Percentiles rank a stretch among this genome's conserved stretches.
Conservation (phyloP, 208 protist genomes). For the Trypanosoma cruzi region DNA sequence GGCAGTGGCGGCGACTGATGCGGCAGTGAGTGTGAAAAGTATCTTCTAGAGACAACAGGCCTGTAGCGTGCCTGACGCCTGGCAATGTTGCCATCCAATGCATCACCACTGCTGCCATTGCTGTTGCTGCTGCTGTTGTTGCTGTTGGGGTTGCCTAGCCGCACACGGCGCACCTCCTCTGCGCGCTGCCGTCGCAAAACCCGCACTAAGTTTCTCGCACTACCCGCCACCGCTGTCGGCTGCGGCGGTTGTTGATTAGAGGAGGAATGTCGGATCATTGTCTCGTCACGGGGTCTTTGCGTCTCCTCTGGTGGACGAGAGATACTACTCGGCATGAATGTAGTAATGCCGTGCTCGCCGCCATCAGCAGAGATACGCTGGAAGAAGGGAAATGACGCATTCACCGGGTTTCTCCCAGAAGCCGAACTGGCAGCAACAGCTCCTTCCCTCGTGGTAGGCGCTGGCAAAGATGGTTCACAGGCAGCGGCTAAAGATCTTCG, state of each 20-base stretch:
- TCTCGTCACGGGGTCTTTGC: not conserved
- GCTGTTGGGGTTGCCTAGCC: not conserved
- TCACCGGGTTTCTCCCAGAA: not conserved
- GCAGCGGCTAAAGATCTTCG: not conserved
- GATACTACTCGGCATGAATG: not conserved
- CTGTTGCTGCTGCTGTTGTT: too few species aligned
- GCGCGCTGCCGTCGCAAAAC: slow-evolving; percentile 10
- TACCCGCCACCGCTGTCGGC: slow-evolving; percentile 3
- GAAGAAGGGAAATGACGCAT: not conserved
- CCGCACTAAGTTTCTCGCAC: slow-evolving; percentile 16
- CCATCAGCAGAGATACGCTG: not conserved
- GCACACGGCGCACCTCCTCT: not conserved
- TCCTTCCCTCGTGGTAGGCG: not conserved
- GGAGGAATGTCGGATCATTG: not conserved
- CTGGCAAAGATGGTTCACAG: not conserved
- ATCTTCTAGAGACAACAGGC: not conserved
- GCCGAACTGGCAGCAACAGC: not conserved
- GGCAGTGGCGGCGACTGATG: not conserved
- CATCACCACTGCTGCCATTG: not conserved
- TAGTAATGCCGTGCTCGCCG: not conserved
- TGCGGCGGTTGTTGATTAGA: not conserved
- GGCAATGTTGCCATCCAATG: not conserved
- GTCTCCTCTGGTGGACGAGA: not conserved
- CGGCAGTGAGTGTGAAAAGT: not conserved
- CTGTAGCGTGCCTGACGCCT: not conserved